Base-by-base conservation (phyloP, 1,139 yeast species). In the Suhomyces wounanorum region DNA sequence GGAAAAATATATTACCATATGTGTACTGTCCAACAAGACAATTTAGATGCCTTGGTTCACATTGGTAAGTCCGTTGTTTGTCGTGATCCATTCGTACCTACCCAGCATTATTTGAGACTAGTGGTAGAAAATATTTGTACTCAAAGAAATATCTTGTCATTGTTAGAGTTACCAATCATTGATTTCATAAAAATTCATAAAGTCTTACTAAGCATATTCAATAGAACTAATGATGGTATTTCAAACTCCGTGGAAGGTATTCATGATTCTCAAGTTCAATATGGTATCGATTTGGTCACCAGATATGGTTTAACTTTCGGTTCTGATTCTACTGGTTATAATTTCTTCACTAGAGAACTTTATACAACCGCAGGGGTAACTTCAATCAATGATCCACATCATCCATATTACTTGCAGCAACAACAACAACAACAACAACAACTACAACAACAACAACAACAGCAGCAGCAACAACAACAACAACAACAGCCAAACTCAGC, bases 21-120 rank as follows among this genome's bases (percentile, higher is more conserved):
- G 82, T 87, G 92, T 49, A 87, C 95, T 0, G 94, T 87, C 3
- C 92, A 87, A 63, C 87, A 84, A 65, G 91, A 87, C 64, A 86
- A 87, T 57, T 69, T 87, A 56, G 92, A 87, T 66, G 92, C 94
- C 1, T 78, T 87, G 56, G 90, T 85, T 48, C 85, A 87, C 58
- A 80, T 87, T 37, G 92, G 94, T 11, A 87, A 87, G 64, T 81
- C 89, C 40, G 92, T 87, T 9, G 80, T 84, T 51, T 87, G 92
- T 61, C 81, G 87, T 54, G 94, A 87, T 64, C 90, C 92, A 8
- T 87, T 87, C 67, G 90, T 86, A 6, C 95, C 95, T 30, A 86
- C 94, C 3, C 85, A 82, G 52, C 91, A 86, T 60, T 87, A 87
- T 62, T 75, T 87, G 65, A 77, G 87, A 59, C 75, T 87, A 67